phyloP scores from a whole-genome alignment of 2,329 filamentous ascomycete species.

The Aspergillus sp. region DNA sequence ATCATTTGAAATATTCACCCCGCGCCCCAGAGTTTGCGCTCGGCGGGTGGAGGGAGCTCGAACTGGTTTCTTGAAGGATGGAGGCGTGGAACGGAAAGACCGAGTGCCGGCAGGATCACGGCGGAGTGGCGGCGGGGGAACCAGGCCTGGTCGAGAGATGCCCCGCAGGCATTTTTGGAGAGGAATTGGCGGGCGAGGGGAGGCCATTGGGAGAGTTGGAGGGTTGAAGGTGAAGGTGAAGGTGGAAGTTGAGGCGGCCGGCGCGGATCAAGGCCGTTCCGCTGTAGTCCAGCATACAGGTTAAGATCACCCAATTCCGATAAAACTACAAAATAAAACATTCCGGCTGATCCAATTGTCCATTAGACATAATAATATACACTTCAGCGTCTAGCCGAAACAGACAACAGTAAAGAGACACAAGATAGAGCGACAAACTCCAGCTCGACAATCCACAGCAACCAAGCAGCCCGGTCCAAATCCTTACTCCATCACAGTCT shows the following conservation, averaged over 20 bases:
- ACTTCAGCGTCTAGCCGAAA: constrained; percentile 23
- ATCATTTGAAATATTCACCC: too few relatives aligned
- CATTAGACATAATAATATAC: constrained; percentile 26
- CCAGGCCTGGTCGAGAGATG: neutral
- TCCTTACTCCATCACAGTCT: constrained; percentile 77
- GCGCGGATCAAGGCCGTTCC: neutral
- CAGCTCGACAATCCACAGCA: constrained; percentile 15
- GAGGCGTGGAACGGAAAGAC: neutral
- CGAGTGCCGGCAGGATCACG: neutral
- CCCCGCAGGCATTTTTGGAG: constrained; percentile 10
- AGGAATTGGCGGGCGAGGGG: constrained; percentile 9
- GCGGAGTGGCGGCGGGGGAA: neutral
- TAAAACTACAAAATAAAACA: constrained; percentile 1
- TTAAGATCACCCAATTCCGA: neutral
- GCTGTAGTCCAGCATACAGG: neutral
- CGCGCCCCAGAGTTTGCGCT: neutral
- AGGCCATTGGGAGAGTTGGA: constrained; percentile 5
- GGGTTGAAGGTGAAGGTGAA: neutral
- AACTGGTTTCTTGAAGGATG: neutral
- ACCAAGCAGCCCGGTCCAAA: constrained; percentile 10
- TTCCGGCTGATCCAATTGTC: constrained; percentile 11
- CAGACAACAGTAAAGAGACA: constrained; percentile 12
- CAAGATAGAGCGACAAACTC: constrained; percentile 14
- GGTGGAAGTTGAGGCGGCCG: neutral
- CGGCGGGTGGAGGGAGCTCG: neutral